Evolutionary conservation across 2,329 filamentous ascomycete species (phyloP).

Genomic region (Triangularia setosa): DNA sequence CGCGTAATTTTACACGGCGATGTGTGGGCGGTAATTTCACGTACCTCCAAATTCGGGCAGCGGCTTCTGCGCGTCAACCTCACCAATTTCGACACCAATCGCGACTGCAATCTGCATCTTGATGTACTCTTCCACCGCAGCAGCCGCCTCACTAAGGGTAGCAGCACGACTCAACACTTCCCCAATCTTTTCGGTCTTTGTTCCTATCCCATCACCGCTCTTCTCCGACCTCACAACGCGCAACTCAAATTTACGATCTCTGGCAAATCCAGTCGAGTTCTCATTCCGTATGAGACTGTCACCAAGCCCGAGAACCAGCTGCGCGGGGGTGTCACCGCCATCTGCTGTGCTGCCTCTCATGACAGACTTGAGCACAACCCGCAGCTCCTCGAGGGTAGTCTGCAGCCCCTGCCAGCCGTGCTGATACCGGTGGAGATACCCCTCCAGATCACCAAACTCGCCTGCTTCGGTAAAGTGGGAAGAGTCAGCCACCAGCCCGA

Average conservation of each 20-base stretch:
- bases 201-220: not conserved
- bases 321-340: not conserved
- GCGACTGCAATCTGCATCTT: conserved; percentile 4
- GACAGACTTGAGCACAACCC: not conserved
- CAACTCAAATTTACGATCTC: not conserved
- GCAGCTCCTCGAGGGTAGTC: not conserved
- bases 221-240: not conserved
- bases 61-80: conserved; percentile 16
- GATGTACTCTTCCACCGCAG: not conserved
- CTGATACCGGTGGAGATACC: not conserved
- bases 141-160: not conserved
- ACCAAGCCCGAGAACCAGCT: not conserved
- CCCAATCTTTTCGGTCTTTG: not conserved
- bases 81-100: conserved; percentile 6
- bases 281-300: not conserved
- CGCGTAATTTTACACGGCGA: too few relatives aligned
- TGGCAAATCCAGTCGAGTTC: not conserved
- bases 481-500: conserved; percentile 23
- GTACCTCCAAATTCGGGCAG: conserved; percentile 20
- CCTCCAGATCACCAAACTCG: not conserved
- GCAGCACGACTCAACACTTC: not conserved
- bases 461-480: not conserved
- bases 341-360: not conserved
- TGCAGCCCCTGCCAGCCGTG: not conserved
- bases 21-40: not conserved